Evolutionary conservation across 2,329 filamentous ascomycete genomes (phyloP).

Genomic region (Plenodomus lindquistii): DNA sequence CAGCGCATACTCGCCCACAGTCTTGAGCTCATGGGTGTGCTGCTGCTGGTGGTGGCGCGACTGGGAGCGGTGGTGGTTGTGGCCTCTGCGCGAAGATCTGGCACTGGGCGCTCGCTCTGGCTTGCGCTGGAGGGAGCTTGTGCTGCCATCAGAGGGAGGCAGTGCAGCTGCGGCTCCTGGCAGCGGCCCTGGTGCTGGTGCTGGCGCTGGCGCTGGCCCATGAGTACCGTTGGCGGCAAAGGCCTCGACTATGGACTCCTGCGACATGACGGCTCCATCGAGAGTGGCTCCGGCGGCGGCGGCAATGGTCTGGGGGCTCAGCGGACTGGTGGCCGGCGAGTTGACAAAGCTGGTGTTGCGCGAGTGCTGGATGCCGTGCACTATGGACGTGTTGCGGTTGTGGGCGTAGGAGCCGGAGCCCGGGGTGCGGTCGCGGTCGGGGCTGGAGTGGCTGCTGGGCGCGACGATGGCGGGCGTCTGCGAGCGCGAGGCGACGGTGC

Average conservation of each 20-base stretch:
- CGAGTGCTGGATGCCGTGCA: constrained; percentile 91
- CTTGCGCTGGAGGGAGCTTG: constrained; percentile 31
- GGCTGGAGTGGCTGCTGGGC: constrained; percentile 40
- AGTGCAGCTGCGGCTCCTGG: constrained; percentile 3
- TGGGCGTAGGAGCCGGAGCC: constrained; percentile 70
- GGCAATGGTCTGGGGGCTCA: constrained; percentile 85
- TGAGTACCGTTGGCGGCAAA: constrained; percentile 37
- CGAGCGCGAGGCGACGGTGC: constrained; percentile 49
- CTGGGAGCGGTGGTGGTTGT: constrained; percentile 76
- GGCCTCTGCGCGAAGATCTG: constrained; percentile 72
- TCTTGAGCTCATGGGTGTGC: constrained; percentile 75
- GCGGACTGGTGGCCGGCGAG: constrained; percentile 73
- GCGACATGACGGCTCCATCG: constrained; percentile 48
- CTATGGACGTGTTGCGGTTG: constrained; percentile 94
- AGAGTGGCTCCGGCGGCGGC: constrained; percentile 42
- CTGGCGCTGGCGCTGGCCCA: constrained; percentile 7
- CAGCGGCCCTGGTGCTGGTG: constrained; percentile 13
- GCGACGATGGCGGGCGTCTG: constrained; percentile 46
- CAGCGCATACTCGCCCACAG: constrained; percentile 95
- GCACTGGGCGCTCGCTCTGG: constrained; percentile 55
- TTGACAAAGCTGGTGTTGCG: constrained; percentile 86
- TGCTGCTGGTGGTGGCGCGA: constrained; percentile 67
- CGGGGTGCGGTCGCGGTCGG: constrained; percentile 45
- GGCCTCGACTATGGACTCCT: constrained; percentile 45
- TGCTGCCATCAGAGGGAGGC: constrained; percentile 18